Evolutionary conservation across 2,329 filamentous ascomycete species (phyloP).

Genomic region (Botrytis fabae): DNA sequence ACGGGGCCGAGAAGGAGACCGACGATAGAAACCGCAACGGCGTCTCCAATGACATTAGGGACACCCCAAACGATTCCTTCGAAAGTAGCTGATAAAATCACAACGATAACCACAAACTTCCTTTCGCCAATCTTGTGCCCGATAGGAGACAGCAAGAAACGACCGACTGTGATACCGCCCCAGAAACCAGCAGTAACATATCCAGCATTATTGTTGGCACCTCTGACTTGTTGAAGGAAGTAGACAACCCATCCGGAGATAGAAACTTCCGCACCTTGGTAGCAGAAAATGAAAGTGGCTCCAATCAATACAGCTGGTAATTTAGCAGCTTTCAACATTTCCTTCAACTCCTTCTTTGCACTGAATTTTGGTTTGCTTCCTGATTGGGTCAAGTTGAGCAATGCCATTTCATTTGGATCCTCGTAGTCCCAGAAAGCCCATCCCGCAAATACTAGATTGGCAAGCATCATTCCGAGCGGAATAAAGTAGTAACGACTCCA

Average conservation of each 20-base stretch:
- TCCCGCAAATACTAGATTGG: conserved; percentile 57
- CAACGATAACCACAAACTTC: conserved; percentile 63
- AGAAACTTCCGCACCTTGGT: conserved; percentile 81
- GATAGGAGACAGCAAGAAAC: conserved; percentile 68
- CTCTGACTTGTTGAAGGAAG: conserved; percentile 74
- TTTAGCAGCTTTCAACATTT: conserved; percentile 50
- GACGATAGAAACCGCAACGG: conserved; percentile 66
- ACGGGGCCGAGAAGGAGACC: conserved; percentile 77
- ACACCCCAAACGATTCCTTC: conserved; percentile 78
- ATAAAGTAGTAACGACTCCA: conserved; percentile 78
- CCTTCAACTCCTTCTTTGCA: conserved; percentile 41
- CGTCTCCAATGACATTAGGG: conserved; percentile 71
- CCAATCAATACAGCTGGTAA: conserved; percentile 65
- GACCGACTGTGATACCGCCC: conserved; percentile 73
- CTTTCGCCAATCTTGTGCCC: conserved; percentile 71
- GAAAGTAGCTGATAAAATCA: conserved; percentile 62
- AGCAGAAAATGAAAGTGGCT: conserved; percentile 80
- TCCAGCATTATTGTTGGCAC: conserved; percentile 69
- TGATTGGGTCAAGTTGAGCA: conserved; percentile 47
- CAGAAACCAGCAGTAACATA: conserved; percentile 76
- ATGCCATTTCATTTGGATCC: conserved; percentile 51
- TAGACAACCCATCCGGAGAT: conserved; percentile 87
- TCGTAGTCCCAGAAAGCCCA: conserved; percentile 74
- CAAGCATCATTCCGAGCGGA: conserved; percentile 56
- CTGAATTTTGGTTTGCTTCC: conserved; percentile 36